Percentiles rank a stretch among this genome's conserved stretches.
Conservation (phyloP, 2,329 filamentous ascomycete genomes). For the Alternaria consortialis region DNA sequence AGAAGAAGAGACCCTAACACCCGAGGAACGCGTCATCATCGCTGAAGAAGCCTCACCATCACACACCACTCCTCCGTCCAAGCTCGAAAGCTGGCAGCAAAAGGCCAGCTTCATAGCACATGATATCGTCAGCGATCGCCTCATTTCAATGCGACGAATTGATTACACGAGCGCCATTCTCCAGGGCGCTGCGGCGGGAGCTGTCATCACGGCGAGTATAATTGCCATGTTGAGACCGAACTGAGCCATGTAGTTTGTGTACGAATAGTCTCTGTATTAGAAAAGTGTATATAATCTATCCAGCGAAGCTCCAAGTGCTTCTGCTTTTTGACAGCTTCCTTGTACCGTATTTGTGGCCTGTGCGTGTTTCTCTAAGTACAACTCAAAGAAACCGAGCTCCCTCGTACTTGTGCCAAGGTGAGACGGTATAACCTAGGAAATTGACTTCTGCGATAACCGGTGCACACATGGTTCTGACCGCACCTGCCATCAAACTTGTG, state of each 20-base stretch:
- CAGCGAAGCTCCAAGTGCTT: not conserved
- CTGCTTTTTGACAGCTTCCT: not conserved
- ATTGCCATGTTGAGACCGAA: slow-evolving; percentile 35
- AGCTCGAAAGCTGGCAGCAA: slow-evolving; percentile 32
- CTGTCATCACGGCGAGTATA: slow-evolving; percentile 42
- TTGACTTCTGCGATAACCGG: not conserved
- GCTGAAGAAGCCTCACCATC: slow-evolving; percentile 22
- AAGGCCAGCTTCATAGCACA: slow-evolving; percentile 32
- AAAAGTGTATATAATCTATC: not conserved
- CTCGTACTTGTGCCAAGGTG: too few relatives aligned
- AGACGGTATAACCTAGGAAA: not conserved
- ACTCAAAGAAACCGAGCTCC: too few relatives aligned
- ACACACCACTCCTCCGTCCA: slow-evolving; percentile 15
- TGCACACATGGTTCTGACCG: not conserved
- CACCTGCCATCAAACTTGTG: not conserved
- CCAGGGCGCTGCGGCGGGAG: slow-evolving; percentile 56
- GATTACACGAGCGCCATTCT: slow-evolving; percentile 57
- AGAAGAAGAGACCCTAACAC: slow-evolving; percentile 15
- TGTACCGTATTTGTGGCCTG: too few relatives aligned
- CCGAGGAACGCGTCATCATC: slow-evolving; percentile 27
- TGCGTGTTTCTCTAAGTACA: too few relatives aligned
- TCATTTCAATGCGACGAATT: slow-evolving; percentile 56
- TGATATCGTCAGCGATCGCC: slow-evolving; percentile 56
- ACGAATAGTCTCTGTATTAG: slow-evolving; percentile 8
- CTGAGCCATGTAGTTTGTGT: slow-evolving; percentile 16